These are phyloP conservation scores for Paraconiothyrium brasiliense DNA, from an alignment of 2,329 filamentous ascomycete species.

Conservation along the genomic window DNA sequence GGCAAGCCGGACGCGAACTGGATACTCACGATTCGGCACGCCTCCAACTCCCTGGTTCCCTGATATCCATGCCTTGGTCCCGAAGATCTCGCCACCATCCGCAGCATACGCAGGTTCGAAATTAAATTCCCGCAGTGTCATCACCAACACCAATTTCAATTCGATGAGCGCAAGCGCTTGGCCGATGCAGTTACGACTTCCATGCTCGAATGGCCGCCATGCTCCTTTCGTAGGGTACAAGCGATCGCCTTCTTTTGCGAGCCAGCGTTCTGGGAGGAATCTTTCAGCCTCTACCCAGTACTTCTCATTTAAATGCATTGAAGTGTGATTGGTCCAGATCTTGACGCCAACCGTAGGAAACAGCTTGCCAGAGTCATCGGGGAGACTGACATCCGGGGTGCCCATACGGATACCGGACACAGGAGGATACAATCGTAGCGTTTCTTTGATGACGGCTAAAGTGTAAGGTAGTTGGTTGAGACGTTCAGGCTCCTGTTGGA, in stretches of 20 bases:
- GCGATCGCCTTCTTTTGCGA: constrained; percentile 18
- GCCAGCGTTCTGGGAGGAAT: constrained; percentile 30
- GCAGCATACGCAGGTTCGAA: constrained; percentile 6
- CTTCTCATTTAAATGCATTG: constrained; percentile 24
- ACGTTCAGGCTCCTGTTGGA: constrained; percentile 30
- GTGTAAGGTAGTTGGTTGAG: constrained; percentile 37
- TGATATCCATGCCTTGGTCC: constrained; percentile 6
- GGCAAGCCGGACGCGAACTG: constrained; percentile 2
- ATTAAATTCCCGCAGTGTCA: constrained; percentile 11
- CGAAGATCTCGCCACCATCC: constrained; percentile 3
- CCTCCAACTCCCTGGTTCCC: constrained; percentile 11
- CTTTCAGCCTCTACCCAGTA: constrained; percentile 20
- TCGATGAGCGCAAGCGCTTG: constrained; percentile 18
- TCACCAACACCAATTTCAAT: constrained; percentile 12
- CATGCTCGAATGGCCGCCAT: constrained; percentile 50
- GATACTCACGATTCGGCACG: constrained; percentile 7
- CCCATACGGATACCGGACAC: constrained; percentile 38
- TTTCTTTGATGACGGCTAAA: constrained; percentile 23
- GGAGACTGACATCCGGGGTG: not conserved
- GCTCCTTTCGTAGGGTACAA: constrained; percentile 21
- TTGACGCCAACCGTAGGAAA: constrained; percentile 21
- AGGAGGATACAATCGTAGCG: constrained; percentile 38
- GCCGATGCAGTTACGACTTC: constrained; percentile 54
- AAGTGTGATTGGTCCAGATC: constrained; percentile 16
- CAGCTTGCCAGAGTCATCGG: constrained; percentile 5